Evolutionary conservation across 352 stramenopile genomes (phyloP), one percentile per base, ranked within the genome.

Genomic region (Pythium volutum): DNA sequence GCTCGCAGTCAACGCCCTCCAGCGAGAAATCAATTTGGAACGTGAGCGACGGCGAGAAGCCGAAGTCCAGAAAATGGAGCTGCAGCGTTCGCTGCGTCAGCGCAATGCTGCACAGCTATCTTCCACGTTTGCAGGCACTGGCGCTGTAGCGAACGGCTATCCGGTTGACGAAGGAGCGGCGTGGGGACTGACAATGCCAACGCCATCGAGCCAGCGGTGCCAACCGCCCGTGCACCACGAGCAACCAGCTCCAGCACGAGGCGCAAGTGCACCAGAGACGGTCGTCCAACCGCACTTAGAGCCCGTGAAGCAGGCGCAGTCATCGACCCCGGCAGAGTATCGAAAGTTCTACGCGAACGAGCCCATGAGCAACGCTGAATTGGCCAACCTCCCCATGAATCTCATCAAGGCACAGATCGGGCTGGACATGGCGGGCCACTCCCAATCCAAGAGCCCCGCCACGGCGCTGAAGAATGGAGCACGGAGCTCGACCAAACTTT

Each of bases 281-380:
- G 51, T 41, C n/a, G 14, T 6, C n/a, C 48, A 29, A 14, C 22
- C 43, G 12, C 29, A 62, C 15, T 3, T 22, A 1, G 29, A 53
- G 26, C 22, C 29, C 23, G 2, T 31, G 10, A 54, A 59, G n/a
- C 26, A 38, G 7, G 11, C 20, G 5, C 22, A 55, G 8, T 16
- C 55, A 22, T 47, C 42, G 5, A 18, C 45, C 8, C 59, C 64
- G 2, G n/a, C 65, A 0, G 67, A 77, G 27, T 73, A 70, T 54
- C 74, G 70, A 50, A 89, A 89, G 53, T 89, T 89, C 50, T 89
- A 88, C 55, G 70, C 78, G 2, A 87, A 89, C 51, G 77, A 87
- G 51, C 75, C 76, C 2, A 75, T 88, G 38, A 81, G 74, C 3
- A 85, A 81, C n/a, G 67, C 75, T 0, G 79, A 89, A 54, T 66